Evolutionary conservation across 345 rosid species (phyloP).

Genomic region (Gossypium sturtianum): DNA sequence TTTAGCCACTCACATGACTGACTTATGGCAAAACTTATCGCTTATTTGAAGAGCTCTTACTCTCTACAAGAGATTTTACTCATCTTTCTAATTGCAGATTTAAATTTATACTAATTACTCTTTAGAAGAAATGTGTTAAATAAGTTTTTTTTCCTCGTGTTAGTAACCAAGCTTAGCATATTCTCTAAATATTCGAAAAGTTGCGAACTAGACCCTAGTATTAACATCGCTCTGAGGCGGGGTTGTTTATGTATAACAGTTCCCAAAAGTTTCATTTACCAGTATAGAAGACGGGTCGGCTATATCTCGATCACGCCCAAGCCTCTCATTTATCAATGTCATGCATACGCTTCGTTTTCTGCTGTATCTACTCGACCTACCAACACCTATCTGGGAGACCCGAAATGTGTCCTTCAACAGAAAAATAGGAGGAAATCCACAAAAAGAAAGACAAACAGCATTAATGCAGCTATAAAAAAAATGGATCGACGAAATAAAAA

Average conservation of each 20-base stretch:
- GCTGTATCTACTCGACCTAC: slow-evolving; percentile 16
- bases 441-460: not conserved
- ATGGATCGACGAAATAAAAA: not conserved
- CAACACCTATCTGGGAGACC: slow-evolving; percentile 25
- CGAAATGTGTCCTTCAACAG: slow-evolving; percentile 37
- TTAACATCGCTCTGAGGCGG: not conserved
- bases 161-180: too few relatives aligned
- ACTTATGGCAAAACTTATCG: too few relatives aligned
- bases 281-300: slow-evolving; percentile 46
- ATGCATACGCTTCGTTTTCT: slow-evolving; percentile 28
- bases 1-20: too few relatives aligned
- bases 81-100: too few relatives aligned
- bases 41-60: too few relatives aligned
- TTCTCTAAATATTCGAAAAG: not conserved
- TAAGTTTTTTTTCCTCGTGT: too few relatives aligned
- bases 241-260: too few relatives aligned
- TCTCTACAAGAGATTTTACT: too few relatives aligned
- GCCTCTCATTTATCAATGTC: slow-evolving; percentile 76
- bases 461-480: slow-evolving; percentile 3
- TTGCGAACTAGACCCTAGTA: not conserved
- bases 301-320: slow-evolving; percentile 30
- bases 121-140: too few relatives aligned
- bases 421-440: not conserved
- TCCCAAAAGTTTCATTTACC: slow-evolving; percentile 30
- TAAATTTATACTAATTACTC: too few relatives aligned